Percentiles rank a stretch among this genome's conserved stretches.
phyloP scores from a whole-genome alignment of 2,329 filamentous ascomycete species.

The Fusarium pseudograminearum region DNA sequence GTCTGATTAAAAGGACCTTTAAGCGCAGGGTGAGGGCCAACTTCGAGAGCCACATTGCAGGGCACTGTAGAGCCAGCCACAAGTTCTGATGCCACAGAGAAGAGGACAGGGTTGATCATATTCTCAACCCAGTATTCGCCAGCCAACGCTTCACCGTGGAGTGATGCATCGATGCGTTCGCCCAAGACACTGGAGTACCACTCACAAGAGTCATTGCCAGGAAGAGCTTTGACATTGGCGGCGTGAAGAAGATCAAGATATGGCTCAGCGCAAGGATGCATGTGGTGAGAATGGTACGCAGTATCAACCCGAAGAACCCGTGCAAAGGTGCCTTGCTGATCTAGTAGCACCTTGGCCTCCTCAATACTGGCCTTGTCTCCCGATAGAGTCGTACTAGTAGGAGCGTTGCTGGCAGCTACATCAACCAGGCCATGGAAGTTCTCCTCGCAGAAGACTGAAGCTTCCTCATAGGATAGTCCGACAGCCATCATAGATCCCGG shows the following conservation, averaged over 20 bases:
- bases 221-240: constrained; percentile 1
- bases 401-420: constrained; percentile 46
- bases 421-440: constrained; percentile 33
- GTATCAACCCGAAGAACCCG: constrained; percentile 57
- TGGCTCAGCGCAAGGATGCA: constrained; percentile 47
- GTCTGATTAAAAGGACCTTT: constrained; percentile 61
- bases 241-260: constrained; percentile 23
- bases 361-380: constrained; percentile 49
- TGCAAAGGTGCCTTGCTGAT: constrained; percentile 31
- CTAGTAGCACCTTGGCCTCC: constrained; percentile 36
- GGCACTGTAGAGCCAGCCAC: not conserved
- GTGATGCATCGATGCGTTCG: not conserved
- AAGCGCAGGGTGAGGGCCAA: constrained; percentile 62
- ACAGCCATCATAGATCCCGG: constrained; percentile 42
- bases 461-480: constrained; percentile 38
- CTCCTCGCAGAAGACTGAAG: constrained; percentile 8
- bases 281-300: constrained; percentile 64
- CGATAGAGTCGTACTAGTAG: constrained; percentile 46
- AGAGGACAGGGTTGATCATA: constrained; percentile 43
- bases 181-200: constrained; percentile 39
- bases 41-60: constrained; percentile 49
- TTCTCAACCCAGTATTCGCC: constrained; percentile 46
- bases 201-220: not conserved
- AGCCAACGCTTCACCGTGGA: not conserved
- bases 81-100: constrained; percentile 32